These are phyloP conservation scores for Talaromyces sp. DNA, from an alignment of 2,329 filamentous ascomycete species.

Conservation along the genomic window DNA sequence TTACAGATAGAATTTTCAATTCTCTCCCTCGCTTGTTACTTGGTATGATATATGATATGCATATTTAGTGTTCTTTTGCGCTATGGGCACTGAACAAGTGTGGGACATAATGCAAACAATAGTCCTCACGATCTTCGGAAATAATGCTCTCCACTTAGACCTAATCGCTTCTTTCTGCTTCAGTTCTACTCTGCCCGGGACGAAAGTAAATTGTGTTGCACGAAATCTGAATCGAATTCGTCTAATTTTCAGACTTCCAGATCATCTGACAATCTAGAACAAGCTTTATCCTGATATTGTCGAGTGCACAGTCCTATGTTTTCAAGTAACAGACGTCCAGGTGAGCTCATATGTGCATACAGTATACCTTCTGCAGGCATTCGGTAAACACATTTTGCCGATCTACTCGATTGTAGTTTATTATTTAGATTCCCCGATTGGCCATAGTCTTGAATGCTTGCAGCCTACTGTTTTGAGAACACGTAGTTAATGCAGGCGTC, in stretches of 20 bases:
- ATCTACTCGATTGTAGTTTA: background rate
- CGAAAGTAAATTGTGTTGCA: background rate
- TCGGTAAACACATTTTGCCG: background rate
- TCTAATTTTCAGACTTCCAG: background rate
- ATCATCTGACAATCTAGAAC: background rate
- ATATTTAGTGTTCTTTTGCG: background rate
- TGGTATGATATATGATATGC: background rate
- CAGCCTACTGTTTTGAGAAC: background rate
- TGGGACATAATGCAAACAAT: background rate
- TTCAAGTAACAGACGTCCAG: background rate
- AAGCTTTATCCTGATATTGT: background rate
- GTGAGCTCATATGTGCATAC: background rate
- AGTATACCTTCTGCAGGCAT: background rate
- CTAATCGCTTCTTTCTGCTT: background rate
- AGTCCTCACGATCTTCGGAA: background rate
- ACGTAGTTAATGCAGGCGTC: background rate
- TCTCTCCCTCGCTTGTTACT: background rate
- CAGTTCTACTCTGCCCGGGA: background rate
- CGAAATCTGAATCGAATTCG: background rate
- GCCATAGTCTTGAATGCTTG: background rate
- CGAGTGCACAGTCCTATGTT: background rate
- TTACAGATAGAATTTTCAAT: background rate
- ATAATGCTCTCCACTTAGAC: background rate
- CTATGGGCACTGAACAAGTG: background rate
- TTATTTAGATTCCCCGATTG: background rate